Percentiles rank a stretch among this genome's conserved stretches.
phyloP scores from a whole-genome alignment of 495 filamentous ascomycete genomes.

The Aspergillus steynii region DNA sequence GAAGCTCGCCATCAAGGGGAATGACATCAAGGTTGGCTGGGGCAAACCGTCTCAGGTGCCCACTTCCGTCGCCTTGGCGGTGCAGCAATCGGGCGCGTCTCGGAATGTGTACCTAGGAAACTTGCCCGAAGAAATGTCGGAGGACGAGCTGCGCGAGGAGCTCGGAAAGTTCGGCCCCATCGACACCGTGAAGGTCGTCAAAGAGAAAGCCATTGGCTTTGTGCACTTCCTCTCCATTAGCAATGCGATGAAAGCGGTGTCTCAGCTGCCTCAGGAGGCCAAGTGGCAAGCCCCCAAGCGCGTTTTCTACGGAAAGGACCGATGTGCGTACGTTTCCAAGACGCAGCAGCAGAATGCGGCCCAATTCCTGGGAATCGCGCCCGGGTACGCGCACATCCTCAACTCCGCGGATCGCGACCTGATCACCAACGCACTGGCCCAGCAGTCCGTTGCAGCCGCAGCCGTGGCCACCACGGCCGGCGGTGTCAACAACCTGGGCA shows the following conservation, averaged over 20 bases:
- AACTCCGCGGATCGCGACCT: constrained; percentile 94
- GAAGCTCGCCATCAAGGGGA: constrained; percentile 95
- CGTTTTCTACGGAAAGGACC: constrained; percentile 98
- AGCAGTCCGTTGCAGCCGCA: constrained; percentile 95
- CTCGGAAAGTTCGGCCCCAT: constrained; percentile 95
- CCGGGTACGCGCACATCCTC: constrained; percentile 94
- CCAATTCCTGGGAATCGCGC: constrained; percentile 95
- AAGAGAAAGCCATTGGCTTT: constrained; percentile 98
- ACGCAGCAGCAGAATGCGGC: constrained; percentile 99
- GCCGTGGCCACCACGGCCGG: constrained; percentile 96
- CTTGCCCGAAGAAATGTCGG: constrained; percentile 81
- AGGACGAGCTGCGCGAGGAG: constrained; percentile 93
- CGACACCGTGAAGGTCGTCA: constrained; percentile 96
- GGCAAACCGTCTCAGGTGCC: constrained; percentile 98
- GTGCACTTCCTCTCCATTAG: constrained; percentile 97
- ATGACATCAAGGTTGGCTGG: constrained; percentile 99
- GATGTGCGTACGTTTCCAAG: constrained; percentile 98
- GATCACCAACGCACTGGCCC: constrained; percentile 92
- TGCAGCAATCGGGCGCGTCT: constrained; percentile 97
- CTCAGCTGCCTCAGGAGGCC: constrained; percentile 90
- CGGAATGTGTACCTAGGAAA: constrained; percentile 97
- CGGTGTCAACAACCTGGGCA: constrained; percentile 94
- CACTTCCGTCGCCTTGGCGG: constrained; percentile 91
- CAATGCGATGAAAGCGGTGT: constrained; percentile 98
- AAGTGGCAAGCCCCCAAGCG: constrained; percentile 96